A percentile compares a stretch with the other conserved stretches of the same genome.
Conservation (phyloP, 2,329 filamentous ascomycete species). For the Ploettnerulaceae sp. region DNA sequence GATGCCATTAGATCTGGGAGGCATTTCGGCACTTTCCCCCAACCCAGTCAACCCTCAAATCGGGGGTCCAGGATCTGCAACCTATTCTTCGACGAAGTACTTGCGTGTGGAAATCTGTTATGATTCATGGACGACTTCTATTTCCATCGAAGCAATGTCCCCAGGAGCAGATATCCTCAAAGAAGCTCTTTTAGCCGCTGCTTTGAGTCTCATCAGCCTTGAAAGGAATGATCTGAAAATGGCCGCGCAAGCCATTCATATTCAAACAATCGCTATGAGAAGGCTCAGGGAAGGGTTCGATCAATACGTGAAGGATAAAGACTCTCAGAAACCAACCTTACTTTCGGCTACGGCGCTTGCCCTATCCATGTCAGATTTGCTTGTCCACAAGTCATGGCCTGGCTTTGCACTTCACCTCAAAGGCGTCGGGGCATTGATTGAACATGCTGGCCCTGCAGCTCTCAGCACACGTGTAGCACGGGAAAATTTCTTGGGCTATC, state of each 20-base stretch:
- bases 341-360: slow-evolving; percentile 18
- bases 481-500: slow-evolving; percentile 15
- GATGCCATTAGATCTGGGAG: not conserved
- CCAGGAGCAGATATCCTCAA: slow-evolving; percentile 13
- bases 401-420: slow-evolving; percentile 16
- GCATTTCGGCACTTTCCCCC: not conserved
- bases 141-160: slow-evolving; percentile 15
- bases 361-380: slow-evolving; percentile 15
- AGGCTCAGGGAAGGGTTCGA: slow-evolving; percentile 19
- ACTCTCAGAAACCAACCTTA: slow-evolving; percentile 1
- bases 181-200: slow-evolving; percentile 15
- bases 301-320: slow-evolving; percentile 11
- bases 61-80: not conserved
- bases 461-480: slow-evolving; percentile 2
- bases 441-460: slow-evolving; percentile 12
- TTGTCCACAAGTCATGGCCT: slow-evolving; percentile 19
- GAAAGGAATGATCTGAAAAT: slow-evolving; percentile 12
- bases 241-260: slow-evolving; percentile 14
- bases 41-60: not conserved
- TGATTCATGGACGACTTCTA: slow-evolving; percentile 12
- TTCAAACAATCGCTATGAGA: slow-evolving; percentile 13
- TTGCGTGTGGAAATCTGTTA: slow-evolving; percentile 15
- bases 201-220: slow-evolving; percentile 14
- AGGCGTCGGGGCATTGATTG: slow-evolving; percentile 19
- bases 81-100: not conserved